Evolutionary conservation across 1,139 yeast species (phyloP).

Genomic region (Yamadazyma dendronema): DNA sequence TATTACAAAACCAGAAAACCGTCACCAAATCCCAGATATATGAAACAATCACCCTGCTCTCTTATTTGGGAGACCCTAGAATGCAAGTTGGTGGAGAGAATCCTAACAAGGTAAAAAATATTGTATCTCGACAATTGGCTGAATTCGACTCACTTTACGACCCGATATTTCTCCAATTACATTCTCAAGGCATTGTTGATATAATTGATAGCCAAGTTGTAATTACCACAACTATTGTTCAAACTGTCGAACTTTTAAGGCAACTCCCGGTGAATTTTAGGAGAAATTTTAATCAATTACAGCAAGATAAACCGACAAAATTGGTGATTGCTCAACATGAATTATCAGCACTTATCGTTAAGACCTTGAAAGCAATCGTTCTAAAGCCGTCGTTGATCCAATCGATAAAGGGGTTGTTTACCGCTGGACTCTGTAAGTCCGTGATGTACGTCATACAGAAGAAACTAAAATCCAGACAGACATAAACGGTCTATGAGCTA

Average conservation of each 20-base stretch:
- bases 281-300: background rate
- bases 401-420: constrained; percentile 75
- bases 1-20: constrained; percentile 38
- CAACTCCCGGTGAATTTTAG: constrained; percentile 56
- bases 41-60: constrained; percentile 72
- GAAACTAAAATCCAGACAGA: constrained; percentile 24
- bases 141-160: constrained; percentile 69
- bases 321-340: background rate
- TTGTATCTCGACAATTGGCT: constrained; percentile 71
- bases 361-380: constrained; percentile 59
- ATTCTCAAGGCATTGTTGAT: constrained; percentile 25
- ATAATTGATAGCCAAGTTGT: constrained; percentile 20
- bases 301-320: background rate
- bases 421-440: constrained; percentile 80
- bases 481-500: background rate
- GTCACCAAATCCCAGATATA: constrained; percentile 68
- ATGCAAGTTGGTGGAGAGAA: constrained; percentile 88
- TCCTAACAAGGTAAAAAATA: constrained; percentile 83
- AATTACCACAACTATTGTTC: background rate
- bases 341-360: constrained; percentile 3
- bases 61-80: constrained; percentile 90
- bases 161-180: constrained; percentile 35
- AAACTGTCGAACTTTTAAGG: constrained; percentile 24
- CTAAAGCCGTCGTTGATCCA: constrained; percentile 70
- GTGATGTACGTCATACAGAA: constrained; percentile 79